Percentiles rank a stretch among this genome's conserved stretches.
Evolutionary conservation across 495 filamentous ascomycete species (phyloP).

Genomic region (Tetracladium marchalianum): DNA sequence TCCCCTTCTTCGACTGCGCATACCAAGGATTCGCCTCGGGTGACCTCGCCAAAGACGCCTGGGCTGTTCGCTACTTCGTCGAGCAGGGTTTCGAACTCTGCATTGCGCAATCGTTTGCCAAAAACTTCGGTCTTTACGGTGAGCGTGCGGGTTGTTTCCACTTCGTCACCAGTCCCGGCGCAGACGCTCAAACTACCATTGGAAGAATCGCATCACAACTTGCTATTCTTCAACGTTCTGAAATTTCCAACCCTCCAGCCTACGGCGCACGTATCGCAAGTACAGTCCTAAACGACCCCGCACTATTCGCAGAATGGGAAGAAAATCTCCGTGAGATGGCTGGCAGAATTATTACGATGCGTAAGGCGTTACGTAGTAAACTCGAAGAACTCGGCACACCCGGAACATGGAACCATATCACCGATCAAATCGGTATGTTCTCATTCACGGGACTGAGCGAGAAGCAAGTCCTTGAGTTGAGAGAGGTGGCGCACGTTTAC

Average conservation of each 20-base stretch:
- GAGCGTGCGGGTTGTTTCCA: conserved; percentile 96
- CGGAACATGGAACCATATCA: conserved; percentile 92
- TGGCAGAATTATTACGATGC: conserved; percentile 86
- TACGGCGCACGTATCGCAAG: conserved; percentile 88
- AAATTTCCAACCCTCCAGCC: conserved; percentile 93
- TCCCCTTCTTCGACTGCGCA: conserved; percentile 97
- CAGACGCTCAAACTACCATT: conserved; percentile 52
- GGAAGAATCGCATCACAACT: conserved; percentile 74
- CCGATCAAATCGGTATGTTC: conserved; percentile 99
- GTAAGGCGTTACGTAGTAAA: conserved; percentile 59
- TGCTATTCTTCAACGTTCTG: conserved; percentile 87
- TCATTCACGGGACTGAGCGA: conserved; percentile 89
- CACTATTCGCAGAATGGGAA: conserved; percentile 89
- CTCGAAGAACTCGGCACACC: conserved; percentile 77
- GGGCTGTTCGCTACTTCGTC: conserved; percentile 88
- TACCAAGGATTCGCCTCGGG: conserved; percentile 98
- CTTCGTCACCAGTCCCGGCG: conserved; percentile 66
- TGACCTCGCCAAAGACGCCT: conserved; percentile 72
- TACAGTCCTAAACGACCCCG: conserved; percentile 68
- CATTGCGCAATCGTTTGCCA: conserved; percentile 93
- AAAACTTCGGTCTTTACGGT: conserved; percentile 98
- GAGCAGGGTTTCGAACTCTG: conserved; percentile 92
- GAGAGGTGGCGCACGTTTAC: conserved; percentile 80
- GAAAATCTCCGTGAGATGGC: conserved; percentile 88
- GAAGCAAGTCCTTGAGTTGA: conserved; percentile 71